These are phyloP conservation scores for Phytopythium delawarense DNA, from an alignment of 352 stramenopile species.

Conservation along the genomic window DNA sequence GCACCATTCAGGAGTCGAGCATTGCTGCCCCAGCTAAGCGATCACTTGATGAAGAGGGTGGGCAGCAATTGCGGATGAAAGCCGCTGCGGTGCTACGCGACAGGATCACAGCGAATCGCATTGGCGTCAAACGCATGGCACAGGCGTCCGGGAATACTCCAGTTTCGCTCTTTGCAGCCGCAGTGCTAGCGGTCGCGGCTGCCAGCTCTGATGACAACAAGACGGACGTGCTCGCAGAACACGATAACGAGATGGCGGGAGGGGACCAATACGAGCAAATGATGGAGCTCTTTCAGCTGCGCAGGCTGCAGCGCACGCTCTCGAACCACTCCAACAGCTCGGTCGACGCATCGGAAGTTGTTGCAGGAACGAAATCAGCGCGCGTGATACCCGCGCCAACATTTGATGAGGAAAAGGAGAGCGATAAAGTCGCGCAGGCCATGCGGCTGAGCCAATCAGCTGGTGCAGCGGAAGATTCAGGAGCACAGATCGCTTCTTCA, in stretches of 20 bases:
- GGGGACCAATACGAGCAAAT: conserved; percentile 38
- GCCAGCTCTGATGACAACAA: background rate
- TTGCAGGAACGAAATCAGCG: background rate
- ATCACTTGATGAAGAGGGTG: conserved; percentile 4
- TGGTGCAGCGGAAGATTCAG: background rate
- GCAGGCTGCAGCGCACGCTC: conserved; percentile 15
- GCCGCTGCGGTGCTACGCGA: background rate
- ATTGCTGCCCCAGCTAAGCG: background rate
- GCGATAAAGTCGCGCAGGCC: background rate
- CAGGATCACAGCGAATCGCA: conserved; percentile 3
- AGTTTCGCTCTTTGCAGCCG: conserved; percentile 1
- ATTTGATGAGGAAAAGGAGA: background rate
- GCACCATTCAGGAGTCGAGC: background rate
- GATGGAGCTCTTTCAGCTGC: conserved; percentile 51
- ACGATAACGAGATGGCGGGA: conserved; percentile 3
- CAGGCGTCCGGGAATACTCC: background rate
- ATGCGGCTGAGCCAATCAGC: background rate
- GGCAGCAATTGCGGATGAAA: background rate
- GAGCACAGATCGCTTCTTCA: background rate
- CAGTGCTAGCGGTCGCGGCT: background rate
- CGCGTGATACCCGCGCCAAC: conserved; percentile 1
- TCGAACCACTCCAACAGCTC: background rate
- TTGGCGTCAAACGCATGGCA: conserved; percentile 3
- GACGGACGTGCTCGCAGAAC: background rate
- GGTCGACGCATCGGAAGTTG: background rate